Evolutionary conservation across 2,329 filamentous ascomycete genomes (phyloP).

Genomic region (Teratosphaeria gauchensis): DNA sequence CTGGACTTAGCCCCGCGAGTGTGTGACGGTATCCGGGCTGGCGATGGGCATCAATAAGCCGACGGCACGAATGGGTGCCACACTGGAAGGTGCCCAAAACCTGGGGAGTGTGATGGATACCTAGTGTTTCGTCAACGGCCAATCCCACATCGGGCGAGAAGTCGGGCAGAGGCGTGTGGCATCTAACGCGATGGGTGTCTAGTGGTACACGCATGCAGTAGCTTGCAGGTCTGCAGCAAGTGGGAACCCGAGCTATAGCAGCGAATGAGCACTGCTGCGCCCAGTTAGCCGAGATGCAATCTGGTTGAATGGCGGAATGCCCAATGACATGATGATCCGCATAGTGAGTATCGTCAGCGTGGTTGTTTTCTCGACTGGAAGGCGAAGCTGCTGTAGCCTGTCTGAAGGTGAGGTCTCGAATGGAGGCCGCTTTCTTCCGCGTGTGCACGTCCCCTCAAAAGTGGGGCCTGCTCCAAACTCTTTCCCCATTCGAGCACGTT

Average conservation of each 20-base stretch:
- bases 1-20: neutral
- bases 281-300: neutral
- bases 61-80: slow-evolving; percentile 2
- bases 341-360: neutral
- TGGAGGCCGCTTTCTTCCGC: neutral
- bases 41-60: slow-evolving; percentile 5
- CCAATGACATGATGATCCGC: neutral
- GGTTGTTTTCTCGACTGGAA: neutral
- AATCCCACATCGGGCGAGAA: neutral
- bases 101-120: slow-evolving; percentile 8
- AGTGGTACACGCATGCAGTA: slow-evolving; percentile 5
- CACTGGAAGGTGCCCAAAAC: slow-evolving; percentile 5
- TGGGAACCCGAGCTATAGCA: slow-evolving; percentile 6
- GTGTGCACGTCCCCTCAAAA: neutral
- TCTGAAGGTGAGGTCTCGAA: neutral
- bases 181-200: slow-evolving; percentile 5
- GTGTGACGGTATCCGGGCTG: neutral
- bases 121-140: neutral
- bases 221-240: slow-evolving; percentile 6
- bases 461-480: neutral
- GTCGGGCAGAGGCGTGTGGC: neutral
- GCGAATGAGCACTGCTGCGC: neutral
- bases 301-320: neutral
- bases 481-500: neutral
- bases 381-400: neutral